Evolutionary conservation across 2,329 filamentous ascomycete species (phyloP).

Genomic region (Cordyceps cateniannulata): DNA sequence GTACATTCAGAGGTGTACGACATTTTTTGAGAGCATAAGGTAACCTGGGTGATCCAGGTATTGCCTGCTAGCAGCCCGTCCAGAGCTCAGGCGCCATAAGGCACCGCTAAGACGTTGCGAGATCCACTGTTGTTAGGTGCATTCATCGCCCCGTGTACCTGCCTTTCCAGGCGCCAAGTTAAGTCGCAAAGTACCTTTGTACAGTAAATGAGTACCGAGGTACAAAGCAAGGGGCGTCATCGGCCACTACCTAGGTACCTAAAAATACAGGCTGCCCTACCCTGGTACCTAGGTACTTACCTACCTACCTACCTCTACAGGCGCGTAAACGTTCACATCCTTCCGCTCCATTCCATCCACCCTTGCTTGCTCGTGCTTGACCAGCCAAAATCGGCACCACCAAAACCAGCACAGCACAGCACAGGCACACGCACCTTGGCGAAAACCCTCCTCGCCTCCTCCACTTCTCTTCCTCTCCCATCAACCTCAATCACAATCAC

Average conservation of each 20-base stretch:
- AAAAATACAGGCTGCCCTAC: not conserved
- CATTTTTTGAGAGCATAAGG: not conserved
- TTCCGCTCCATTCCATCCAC: not conserved
- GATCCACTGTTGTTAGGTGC: not conserved
- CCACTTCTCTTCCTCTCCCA: conserved; percentile 4
- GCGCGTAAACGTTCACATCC: conserved; percentile 5
- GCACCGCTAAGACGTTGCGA: not conserved
- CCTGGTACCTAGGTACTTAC: not conserved
- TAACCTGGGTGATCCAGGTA: not conserved
- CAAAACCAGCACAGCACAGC: not conserved
- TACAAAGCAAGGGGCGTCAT: not conserved
- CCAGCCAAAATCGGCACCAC: not conserved
- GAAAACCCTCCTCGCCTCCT: conserved; percentile 10
- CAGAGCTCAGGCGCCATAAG: not conserved
- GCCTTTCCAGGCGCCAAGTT: not conserved
- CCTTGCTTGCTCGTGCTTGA: not conserved
- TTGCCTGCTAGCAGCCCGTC: no score
- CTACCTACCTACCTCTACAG: not conserved
- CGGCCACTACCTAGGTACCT: conserved; percentile 3
- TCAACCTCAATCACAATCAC: conserved; percentile 6
- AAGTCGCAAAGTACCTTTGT: not conserved
- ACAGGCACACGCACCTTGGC: not conserved
- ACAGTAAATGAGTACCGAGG: no score
- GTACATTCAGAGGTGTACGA: not conserved
- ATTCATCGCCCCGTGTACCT: not conserved